Base-by-base conservation (phyloP, 2,329 filamentous ascomycete genomes). In the Aspergillus uvarum region DNA sequence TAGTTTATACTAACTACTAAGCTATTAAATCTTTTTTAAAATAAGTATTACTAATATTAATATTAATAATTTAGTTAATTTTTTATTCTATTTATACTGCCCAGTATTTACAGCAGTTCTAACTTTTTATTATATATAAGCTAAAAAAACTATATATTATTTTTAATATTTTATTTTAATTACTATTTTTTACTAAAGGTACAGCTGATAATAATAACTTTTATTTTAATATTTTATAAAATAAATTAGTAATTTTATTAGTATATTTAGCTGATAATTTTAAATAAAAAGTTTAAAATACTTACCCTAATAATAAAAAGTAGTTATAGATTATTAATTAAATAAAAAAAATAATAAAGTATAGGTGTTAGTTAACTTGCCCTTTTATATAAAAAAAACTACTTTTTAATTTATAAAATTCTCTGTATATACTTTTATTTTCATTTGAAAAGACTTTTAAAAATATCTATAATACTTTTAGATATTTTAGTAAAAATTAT, bases 231-330 rank as follows among this genome's bases (percentile, higher is more conserved):
- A 32, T 32, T 2, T 12, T 32, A 32, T 32, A 32, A 6, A 32
- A 12, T 32, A 32, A 32, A 32, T 48, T n/a, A 31, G 29, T 29
- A 55, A 29, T 44, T 57, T 53, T 42, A 44, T 59, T 54, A 59
- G 42, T 35, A 29, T 47, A 24, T 31, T 50, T 49, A 10, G 7
- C 6, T 32, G 7, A 54, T 47, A 51, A 54, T 29, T 58, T 49
- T 54, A 47, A 50, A 26, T 19, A 22, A 32, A 38, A 38, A 50
- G 6, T 58, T 35, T 56, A 24, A 53, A 59, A 59, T 32, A 32
- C 31, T 12, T 32, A 42, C 56, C 51, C 49, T 49, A 44, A 60
- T 48, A 59, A 38, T 61, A 31, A 44, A 48, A 48, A 59, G 61
- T 48, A 54, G 47, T 55, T 11, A 47, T 58, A 51, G 26, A 22